Conservation (phyloP, 2,329 filamentous ascomycete species). For the Aspergillus nomiae region DNA sequence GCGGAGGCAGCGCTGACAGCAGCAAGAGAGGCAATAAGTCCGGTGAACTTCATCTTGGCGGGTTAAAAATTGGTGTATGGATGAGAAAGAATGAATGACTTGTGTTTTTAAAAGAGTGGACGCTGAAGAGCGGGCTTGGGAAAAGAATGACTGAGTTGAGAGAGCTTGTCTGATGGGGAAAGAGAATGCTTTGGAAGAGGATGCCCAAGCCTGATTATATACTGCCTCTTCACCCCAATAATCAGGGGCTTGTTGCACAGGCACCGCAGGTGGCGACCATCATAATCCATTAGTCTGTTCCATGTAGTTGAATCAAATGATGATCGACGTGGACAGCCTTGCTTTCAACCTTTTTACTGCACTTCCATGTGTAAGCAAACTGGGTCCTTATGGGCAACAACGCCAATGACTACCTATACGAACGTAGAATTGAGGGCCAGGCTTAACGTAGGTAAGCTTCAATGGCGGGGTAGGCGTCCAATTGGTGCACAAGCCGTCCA, state of each 20-base stretch:
- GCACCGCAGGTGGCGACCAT: not conserved
- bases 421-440: not conserved
- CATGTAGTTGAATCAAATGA: conserved; percentile 9
- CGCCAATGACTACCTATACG: not conserved
- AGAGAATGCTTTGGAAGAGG: not conserved
- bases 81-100: conserved; percentile 28
- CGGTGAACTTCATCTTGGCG: conserved; percentile 40
- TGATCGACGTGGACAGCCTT: conserved; percentile 18
- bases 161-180: conserved; percentile 21
- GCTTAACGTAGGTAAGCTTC: conserved; percentile 10
- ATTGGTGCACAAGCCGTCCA: conserved; percentile 1
- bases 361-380: not conserved
- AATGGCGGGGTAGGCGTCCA: not conserved
- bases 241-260: conserved; percentile 19
- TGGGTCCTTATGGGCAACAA: not conserved
- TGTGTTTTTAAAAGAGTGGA: conserved; percentile 15
- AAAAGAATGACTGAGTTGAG: conserved; percentile 27
- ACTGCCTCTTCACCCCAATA: conserved; percentile 8
- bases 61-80: conserved; percentile 7
- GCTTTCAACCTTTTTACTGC: not conserved
- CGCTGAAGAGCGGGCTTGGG: conserved; percentile 6
- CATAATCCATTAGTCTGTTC: not conserved
- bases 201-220: conserved; percentile 24
- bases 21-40: conserved; percentile 34
- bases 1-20: conserved; percentile 32